These are phyloP conservation scores for Amesomyces nigricolor DNA, from an alignment of 2,329 filamentous ascomycete genomes.

Conservation along the genomic window DNA sequence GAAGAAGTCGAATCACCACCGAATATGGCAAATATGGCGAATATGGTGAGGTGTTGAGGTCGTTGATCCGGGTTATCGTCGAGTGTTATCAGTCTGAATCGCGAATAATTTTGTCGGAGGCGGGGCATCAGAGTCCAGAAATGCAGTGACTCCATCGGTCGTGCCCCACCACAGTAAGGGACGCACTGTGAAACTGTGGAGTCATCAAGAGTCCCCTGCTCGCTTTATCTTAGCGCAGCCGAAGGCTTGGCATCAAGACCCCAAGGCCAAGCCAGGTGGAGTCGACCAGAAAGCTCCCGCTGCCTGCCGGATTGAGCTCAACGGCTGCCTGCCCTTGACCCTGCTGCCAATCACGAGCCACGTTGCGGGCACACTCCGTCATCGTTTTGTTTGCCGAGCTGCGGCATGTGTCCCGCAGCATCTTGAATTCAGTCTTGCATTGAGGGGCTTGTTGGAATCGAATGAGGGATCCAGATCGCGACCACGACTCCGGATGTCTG, in stretches of 20 bases:
- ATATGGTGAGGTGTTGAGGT: too few species aligned
- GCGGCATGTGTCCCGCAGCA: constrained; percentile 1
- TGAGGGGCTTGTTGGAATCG: too few species aligned
- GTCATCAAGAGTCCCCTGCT: not conserved
- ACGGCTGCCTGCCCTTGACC: not conserved
- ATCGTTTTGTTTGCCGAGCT: constrained; percentile 8
- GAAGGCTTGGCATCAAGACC: too few species aligned
- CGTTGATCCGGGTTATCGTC: not conserved
- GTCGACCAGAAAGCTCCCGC: not conserved
- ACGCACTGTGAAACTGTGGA: too few species aligned
- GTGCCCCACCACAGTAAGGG: constrained; percentile 24
- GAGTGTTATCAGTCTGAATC: not conserved
- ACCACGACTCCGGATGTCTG: not conserved
- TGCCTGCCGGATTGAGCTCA: not conserved
- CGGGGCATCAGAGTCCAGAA: constrained; percentile 19
- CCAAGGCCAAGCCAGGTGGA: not conserved
- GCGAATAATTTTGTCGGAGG: constrained; percentile 23
- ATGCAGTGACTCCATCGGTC: constrained; percentile 23
- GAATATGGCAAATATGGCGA: not conserved
- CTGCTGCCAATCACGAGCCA: constrained; percentile 16
- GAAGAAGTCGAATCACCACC: too few species aligned
- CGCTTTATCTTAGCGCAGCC: not conserved
- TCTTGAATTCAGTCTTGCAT: too few species aligned
- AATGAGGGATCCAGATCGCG: constrained; percentile 4
- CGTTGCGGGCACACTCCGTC: constrained; percentile 16